Conservation (phyloP, 495 filamentous ascomycete genomes). For the Penicillium steckii region DNA sequence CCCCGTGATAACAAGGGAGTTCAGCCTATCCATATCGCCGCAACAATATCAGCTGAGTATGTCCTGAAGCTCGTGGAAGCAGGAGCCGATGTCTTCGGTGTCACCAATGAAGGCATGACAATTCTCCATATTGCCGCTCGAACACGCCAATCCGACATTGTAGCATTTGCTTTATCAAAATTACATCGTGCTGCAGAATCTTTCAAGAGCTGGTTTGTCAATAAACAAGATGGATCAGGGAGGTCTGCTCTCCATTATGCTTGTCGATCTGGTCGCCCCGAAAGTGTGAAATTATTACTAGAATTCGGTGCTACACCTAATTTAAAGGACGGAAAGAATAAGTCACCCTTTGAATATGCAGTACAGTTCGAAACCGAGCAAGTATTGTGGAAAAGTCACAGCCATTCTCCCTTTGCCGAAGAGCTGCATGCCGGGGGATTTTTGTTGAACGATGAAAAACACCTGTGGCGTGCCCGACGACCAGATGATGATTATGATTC, state of each 20-base stretch:
- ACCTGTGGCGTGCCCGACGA: too few relatives aligned
- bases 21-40: constrained; percentile 19
- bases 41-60: constrained; percentile 14
- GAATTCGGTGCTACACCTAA: too few relatives aligned
- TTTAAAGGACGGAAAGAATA: too few relatives aligned
- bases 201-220: not conserved
- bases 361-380: constrained; percentile 7
- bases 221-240: constrained; percentile 6
- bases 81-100: constrained; percentile 10
- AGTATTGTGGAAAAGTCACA: too few relatives aligned
- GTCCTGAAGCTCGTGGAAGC: constrained; percentile 17
- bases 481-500: too few relatives aligned
- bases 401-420: too few relatives aligned
- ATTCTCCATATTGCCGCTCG: constrained; percentile 20
- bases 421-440: too few relatives aligned
- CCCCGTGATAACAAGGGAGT: constrained; percentile 10
- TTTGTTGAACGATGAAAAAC: too few relatives aligned
- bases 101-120: constrained; percentile 18
- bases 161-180: constrained; percentile 8
- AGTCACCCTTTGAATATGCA: not conserved
- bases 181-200: too few relatives aligned
- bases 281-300: constrained; percentile 14
- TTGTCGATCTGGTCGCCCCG: constrained; percentile 17
- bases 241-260: constrained; percentile 19
- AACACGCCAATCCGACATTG: constrained; percentile 11